phyloP scores from a whole-genome alignment of 345 rosid genomes.

The Iberis pinnata region DNA sequence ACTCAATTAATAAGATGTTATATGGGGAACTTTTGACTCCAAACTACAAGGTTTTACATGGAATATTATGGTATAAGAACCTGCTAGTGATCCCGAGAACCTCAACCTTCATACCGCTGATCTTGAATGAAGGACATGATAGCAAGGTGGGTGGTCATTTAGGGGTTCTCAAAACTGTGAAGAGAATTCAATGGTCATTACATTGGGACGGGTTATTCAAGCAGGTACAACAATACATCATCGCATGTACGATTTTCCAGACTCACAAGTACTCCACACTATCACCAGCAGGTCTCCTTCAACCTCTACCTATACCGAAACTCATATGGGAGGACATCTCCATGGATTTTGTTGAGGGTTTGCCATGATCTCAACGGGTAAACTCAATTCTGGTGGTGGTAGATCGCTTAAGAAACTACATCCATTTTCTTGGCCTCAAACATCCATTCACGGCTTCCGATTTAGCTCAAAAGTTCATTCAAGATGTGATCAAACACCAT shows the following conservation, averaged over 20 bases:
- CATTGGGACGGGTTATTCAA: background rate
- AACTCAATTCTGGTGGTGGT: background rate
- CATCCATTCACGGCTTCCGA: background rate
- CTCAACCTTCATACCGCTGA: accelerated
- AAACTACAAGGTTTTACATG: background rate
- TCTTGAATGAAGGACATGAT: background rate
- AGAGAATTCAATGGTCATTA: background rate
- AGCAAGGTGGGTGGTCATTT: background rate
- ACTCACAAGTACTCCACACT: background rate
- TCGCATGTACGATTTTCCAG: background rate
- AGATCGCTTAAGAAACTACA: background rate
- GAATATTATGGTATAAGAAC: accelerated
- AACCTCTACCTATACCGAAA: background rate
- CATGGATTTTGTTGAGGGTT: background rate
- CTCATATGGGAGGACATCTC: background rate
- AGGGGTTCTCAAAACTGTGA: background rate
- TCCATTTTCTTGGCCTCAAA: background rate
- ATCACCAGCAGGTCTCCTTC: background rate
- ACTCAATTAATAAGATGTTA: too few species aligned
- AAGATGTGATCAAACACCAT: background rate
- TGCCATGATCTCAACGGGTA: background rate
- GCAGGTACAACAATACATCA: background rate
- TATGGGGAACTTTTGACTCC: too few species aligned
- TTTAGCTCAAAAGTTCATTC: background rate
- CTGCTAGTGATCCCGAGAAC: background rate